A percentile compares a stretch with the other conserved stretches of the same genome.
Conservation (phyloP, 1,139 yeast species). For the Taphrina communis region DNA sequence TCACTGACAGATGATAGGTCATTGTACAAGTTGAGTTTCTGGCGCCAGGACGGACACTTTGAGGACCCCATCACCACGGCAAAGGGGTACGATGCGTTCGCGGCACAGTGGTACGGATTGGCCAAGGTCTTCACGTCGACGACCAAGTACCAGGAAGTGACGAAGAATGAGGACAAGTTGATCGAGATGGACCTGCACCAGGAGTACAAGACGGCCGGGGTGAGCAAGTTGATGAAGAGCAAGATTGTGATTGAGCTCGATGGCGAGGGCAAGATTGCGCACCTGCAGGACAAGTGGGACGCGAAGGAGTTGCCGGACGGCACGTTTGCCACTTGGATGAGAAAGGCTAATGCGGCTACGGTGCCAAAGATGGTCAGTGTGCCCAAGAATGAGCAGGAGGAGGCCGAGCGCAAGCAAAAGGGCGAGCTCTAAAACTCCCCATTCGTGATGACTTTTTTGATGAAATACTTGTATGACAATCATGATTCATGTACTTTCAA, state of each 20-base stretch:
- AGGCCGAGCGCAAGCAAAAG: conserved; percentile 22
- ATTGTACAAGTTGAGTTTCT: conserved; percentile 29
- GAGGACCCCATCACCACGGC: conserved; percentile 34
- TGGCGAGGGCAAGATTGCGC: conserved; percentile 29
- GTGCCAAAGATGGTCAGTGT: conserved; percentile 25
- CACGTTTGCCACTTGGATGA: conserved; percentile 16
- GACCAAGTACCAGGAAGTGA: conserved; percentile 27
- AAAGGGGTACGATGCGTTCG: conserved; percentile 30
- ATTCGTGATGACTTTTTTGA: neutral
- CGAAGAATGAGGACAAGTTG: conserved; percentile 21
- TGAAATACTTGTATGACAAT: neutral
- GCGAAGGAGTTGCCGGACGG: conserved; percentile 13
- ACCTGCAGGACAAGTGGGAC: conserved; percentile 25
- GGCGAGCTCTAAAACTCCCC: conserved; percentile 3
- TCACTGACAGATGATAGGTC: neutral
- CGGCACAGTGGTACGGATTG: conserved; percentile 33
- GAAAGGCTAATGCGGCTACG: conserved; percentile 32
- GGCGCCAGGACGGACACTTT: conserved; percentile 33
- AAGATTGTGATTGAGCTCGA: conserved; percentile 28
- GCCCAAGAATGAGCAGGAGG: conserved; percentile 31
- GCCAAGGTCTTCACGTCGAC: conserved; percentile 23
- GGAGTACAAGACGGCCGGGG: conserved; percentile 30
- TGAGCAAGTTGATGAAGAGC: conserved; percentile 23
- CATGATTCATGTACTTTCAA: too few species aligned
- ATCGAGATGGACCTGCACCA: conserved; percentile 28